Percentiles rank a stretch among this genome's conserved stretches.
Evolutionary conservation across 148 eudicot genomes (phyloP).

Genomic region (Cornus suecica): DNA sequence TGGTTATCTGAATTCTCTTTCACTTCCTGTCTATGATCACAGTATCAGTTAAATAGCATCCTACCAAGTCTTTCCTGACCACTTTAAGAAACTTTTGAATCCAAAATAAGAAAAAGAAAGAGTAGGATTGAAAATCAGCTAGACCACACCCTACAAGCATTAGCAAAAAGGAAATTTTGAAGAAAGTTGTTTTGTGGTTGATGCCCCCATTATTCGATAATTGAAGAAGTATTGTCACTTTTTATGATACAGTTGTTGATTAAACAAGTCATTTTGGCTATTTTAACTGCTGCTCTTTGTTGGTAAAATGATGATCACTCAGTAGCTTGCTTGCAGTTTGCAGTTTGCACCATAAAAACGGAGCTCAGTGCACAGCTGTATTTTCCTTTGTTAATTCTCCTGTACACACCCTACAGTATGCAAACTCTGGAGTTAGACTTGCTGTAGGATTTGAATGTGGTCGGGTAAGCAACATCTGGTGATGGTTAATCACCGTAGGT

Average conservation of each 20-base stretch:
- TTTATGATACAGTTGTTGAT: not conserved
- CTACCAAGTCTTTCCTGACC: not conserved
- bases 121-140: not conserved
- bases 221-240: not conserved
- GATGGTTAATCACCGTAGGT: not conserved
- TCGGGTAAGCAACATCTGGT: constrained; percentile 43
- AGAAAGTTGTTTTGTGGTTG: not conserved
- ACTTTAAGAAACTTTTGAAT: not conserved
- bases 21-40: not conserved
- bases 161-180: not conserved
- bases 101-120: not conserved
- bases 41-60: not conserved
- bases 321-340: constrained; percentile 37
- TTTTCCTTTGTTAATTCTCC: constrained; percentile 64
- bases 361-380: constrained; percentile 50
- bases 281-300: not conserved
- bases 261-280: not conserved
- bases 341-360: constrained; percentile 33
- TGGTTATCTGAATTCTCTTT: too few species aligned
- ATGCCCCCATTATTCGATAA: not conserved
- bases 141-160: not conserved
- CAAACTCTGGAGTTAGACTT: constrained; percentile 60
- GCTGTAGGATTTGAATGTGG: constrained; percentile 76
- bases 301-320: not conserved
- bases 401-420: constrained; percentile 53